Percentiles rank a stretch among this genome's conserved stretches.
Evolutionary conservation across 257 asterid species (phyloP).

Genomic region (Parsonsia alboflavescens): DNA sequence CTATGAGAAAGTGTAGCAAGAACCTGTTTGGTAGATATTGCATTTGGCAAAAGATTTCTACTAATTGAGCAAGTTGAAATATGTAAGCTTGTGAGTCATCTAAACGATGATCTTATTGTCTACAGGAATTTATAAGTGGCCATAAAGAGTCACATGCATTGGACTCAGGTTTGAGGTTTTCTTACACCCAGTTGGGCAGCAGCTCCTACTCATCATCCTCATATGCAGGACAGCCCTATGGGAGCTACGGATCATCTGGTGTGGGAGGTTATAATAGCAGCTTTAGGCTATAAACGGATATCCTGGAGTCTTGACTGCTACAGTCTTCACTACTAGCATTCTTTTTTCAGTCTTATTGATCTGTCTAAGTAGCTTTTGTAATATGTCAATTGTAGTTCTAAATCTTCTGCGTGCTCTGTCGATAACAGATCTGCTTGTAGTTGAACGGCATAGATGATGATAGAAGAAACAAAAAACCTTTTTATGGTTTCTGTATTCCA

Average conservation of each 20-base stretch:
- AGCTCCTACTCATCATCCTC: conserved; percentile 51
- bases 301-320: neutral
- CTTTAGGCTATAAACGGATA: conserved; percentile 42
- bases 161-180: conserved; percentile 49
- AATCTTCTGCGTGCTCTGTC: neutral
- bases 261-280: conserved; percentile 50
- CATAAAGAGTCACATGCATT: conserved; percentile 42
- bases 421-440: neutral
- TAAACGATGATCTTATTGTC: neutral
- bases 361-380: neutral
- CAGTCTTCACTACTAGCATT: neutral
- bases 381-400: neutral
- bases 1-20: neutral
- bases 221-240: conserved; percentile 44
- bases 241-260: conserved; percentile 60
- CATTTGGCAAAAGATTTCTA: too few relatives aligned
- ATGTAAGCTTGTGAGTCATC: neutral
- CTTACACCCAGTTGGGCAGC: conserved; percentile 51
- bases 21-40: neutral
- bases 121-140: conserved; percentile 61
- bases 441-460: neutral
- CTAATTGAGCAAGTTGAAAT: neutral
- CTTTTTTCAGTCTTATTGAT: neutral
- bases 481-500: neutral
- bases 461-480: neutral